Percentiles rank a stretch among this genome's conserved stretches.
These are phyloP conservation scores for Salix udensis DNA, from an alignment of 345 rosid genomes.

Conservation along the genomic window DNA sequence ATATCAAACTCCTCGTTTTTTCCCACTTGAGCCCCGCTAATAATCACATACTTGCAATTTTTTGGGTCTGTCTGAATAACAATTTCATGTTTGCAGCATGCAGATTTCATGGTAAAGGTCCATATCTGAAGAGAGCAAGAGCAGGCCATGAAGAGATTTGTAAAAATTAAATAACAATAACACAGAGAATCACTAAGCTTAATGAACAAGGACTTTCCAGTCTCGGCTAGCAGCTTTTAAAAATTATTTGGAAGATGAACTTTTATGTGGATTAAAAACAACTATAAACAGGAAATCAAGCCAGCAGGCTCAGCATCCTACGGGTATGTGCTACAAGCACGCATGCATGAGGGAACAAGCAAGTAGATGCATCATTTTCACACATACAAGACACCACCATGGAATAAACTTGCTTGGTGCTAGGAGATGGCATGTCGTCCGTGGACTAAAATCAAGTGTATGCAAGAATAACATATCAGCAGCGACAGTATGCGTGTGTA, in stretches of 20 bases:
- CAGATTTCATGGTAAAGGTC: conserved; percentile 92
- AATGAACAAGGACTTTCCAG: not conserved
- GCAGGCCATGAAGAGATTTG: conserved; percentile 2
- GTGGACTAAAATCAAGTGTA: not conserved
- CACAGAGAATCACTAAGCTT: not conserved
- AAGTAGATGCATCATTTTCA: not conserved
- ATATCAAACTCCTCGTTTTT: conserved; percentile 76
- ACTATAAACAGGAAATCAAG: not conserved
- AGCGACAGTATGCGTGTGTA: not conserved
- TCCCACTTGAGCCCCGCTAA: conserved; percentile 63
- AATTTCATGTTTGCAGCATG: conserved; percentile 91
- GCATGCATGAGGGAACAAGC: not conserved
- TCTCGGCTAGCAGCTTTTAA: not conserved
- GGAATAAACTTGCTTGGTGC: not conserved
- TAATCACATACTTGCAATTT: conserved; percentile 83
- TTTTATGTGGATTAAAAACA: not conserved
- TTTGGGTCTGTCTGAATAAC: conserved; percentile 96
- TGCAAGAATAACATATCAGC: not conserved
- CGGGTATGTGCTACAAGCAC: not conserved
- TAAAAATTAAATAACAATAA: not conserved
- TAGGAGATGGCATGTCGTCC: not conserved
- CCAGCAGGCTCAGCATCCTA: not conserved
- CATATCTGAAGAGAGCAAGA: conserved; percentile 62
- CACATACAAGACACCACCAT: not conserved
- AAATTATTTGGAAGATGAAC: not conserved